phyloP scores from a whole-genome alignment of 176 grass and related monocot species.

The Avena sativa region DNA sequence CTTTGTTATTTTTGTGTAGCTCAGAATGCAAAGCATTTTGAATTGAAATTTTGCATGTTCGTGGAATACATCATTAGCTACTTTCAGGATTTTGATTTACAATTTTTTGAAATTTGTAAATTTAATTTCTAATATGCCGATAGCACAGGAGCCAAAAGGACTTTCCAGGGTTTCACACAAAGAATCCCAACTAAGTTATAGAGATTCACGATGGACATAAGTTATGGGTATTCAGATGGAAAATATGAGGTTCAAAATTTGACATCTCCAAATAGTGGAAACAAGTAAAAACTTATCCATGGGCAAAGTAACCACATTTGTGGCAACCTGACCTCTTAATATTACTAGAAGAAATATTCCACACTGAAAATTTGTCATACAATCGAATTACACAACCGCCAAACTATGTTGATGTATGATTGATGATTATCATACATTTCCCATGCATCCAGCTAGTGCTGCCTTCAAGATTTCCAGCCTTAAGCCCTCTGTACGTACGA shows the following conservation, averaged over 20 bases:
- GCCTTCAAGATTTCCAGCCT: background rate
- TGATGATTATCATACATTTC: conserved; percentile 24
- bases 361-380: background rate
- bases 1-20: too few species aligned
- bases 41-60: too few species aligned
- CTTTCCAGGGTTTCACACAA: background rate
- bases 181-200: background rate
- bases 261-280: background rate
- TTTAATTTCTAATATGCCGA: too few species aligned
- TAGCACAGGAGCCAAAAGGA: too few species aligned
- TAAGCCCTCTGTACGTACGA: background rate
- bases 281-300: background rate
- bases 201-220: background rate
- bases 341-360: background rate
- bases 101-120: too few species aligned
- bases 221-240: background rate
- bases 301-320: background rate
- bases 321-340: background rate
- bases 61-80: too few species aligned
- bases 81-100: too few species aligned
- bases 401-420: conserved; percentile 27
- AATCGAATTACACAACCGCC: background rate
- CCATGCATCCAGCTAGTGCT: background rate
- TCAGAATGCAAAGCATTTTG: too few species aligned
- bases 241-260: background rate